Evolutionary conservation across 305 asterid species (phyloP), one percentile per base, ranked within the genome.

Genomic region (Fraxinus greggii): DNA sequence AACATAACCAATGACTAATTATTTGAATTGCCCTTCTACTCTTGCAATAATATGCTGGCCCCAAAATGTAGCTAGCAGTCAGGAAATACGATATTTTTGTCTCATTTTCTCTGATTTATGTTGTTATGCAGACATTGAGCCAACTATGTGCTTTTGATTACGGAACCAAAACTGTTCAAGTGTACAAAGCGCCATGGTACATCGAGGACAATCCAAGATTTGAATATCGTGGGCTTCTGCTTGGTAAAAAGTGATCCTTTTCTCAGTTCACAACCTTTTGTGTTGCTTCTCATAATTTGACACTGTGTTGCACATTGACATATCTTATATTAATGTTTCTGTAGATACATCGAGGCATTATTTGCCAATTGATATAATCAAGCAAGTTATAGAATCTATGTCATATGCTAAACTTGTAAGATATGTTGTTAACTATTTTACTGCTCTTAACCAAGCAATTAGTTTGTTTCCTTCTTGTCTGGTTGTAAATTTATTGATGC

Each of bases 381-480:
- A 95, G 92, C 95, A 93, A 89, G 88, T 93, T 80, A 92, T 95
- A 85, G 97, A 95, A 73, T 91, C 98, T 70, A 93, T 95, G 98
- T 87, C 99, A 33, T 95, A 93, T 77, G 94, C 99, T 86, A 95
- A 95, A 92, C 95, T 95, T 85, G 99, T 95, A 93, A 93, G 98
- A 86, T 85, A 82, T 77, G 45, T 76, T 79, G 32, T 63, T 73
- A 28, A 78, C 81, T 80, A 82, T 45, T 40, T 65, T 28, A 70
- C 72, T 77, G n/a, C 36, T 83, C 79, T 76, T 87, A 80, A 35
- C 80, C 69, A 6, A 54, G 79, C 81, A 74, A 83, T 69, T 24
- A 79, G 1, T 56, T 74, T 69, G 42, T 76, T 80, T 81, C 73
- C 21, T 75, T 73, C 70, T 56, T 51, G 72, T 76, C 75, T 72